Conservation (phyloP, 2,329 filamentous ascomycete species). For the Nemania abortiva region DNA sequence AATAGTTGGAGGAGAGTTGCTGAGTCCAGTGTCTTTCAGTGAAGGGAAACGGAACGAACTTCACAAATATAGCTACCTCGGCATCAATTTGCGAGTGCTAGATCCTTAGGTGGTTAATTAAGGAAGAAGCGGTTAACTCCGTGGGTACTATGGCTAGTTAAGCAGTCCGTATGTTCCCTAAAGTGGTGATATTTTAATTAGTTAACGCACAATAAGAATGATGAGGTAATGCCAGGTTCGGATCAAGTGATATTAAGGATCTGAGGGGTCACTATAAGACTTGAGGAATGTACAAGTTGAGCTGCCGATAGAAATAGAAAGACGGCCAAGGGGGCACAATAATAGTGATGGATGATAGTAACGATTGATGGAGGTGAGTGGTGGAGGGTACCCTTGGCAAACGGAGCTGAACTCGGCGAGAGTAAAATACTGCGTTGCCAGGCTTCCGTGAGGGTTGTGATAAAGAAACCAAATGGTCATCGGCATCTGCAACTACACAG, state of each 20-base stretch:
- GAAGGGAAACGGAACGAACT: neutral
- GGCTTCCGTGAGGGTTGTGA: neutral
- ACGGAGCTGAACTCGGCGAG: neutral
- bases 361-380: neutral
- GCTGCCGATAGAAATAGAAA: neutral
- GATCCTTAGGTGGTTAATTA: neutral
- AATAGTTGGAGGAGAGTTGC: neutral
- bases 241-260: too few relatives aligned
- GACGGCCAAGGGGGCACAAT: neutral
- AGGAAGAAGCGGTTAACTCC: neutral
- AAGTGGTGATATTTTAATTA: slow-evolving; percentile 6
- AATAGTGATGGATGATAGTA: neutral
- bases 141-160: neutral
- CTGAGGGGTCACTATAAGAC: neutral
- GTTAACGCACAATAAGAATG: neutral
- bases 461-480: neutral
- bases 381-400: neutral
- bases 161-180: neutral
- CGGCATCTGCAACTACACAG: slow-evolving; percentile 1
- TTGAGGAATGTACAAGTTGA: neutral
- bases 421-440: neutral
- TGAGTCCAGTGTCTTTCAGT: neutral
- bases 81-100: neutral
- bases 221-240: neutral
- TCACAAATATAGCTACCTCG: neutral